Percentiles rank a stretch among this genome's conserved stretches.
phyloP scores from a whole-genome alignment of 2,329 filamentous ascomycete genomes.

The Fusarium marasasianum region DNA sequence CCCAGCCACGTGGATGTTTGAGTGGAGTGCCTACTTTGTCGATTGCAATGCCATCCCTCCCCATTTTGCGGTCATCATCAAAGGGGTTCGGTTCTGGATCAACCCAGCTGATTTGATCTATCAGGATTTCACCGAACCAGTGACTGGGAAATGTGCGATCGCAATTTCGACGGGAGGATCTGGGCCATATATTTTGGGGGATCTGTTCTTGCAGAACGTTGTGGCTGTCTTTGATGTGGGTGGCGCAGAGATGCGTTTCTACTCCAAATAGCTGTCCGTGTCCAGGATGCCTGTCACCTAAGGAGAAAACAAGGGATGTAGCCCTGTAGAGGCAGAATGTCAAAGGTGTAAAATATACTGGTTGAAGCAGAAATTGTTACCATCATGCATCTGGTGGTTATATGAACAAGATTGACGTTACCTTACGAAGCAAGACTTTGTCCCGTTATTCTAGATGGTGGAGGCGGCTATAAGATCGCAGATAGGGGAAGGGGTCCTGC shows the following conservation, averaged over 20 bases:
- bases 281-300: not conserved
- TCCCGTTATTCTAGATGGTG: not conserved
- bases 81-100: slow-evolving; percentile 55
- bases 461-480: not conserved
- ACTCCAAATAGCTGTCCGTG: slow-evolving; percentile 38
- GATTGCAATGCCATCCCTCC: slow-evolving; percentile 59
- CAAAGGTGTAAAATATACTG: not conserved
- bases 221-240: slow-evolving; percentile 60
- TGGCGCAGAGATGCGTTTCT: slow-evolving; percentile 57
- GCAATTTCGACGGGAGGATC: slow-evolving; percentile 55
- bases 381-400: not conserved
- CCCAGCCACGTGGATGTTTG: slow-evolving; percentile 56
- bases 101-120: slow-evolving; percentile 60
- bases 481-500: not conserved
- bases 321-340: not conserved
- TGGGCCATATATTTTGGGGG: slow-evolving; percentile 60
- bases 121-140: slow-evolving; percentile 53
- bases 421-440: not conserved
- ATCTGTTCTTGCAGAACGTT: slow-evolving; percentile 61
- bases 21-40: slow-evolving; percentile 60
- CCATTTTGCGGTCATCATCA: slow-evolving; percentile 56
- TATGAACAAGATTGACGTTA: not conserved
- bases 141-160: slow-evolving; percentile 59
- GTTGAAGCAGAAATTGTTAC: not conserved
- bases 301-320: not conserved